Percentiles rank a stretch among this genome's conserved stretches.
Conservation (phyloP, 306 rosid species). For the Casuarina cunninghamiana region DNA sequence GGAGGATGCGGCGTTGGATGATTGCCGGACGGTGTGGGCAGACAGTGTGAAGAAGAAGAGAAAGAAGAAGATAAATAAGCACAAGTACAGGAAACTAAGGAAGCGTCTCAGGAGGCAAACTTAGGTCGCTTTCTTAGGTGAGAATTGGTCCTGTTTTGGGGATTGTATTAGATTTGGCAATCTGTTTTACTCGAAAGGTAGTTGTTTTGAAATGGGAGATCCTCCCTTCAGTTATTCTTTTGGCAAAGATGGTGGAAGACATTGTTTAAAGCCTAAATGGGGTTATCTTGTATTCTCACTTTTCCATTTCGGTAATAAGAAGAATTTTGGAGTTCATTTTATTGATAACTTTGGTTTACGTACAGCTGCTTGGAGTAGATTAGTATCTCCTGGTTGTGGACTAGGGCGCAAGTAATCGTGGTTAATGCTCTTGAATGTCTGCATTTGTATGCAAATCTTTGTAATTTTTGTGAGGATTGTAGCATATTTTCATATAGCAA, state of each 20-base stretch:
- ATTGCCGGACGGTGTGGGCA: slow-evolving; percentile 60
- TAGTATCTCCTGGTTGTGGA: not conserved
- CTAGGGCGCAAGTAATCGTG: slow-evolving; percentile 5
- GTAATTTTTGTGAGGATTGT: not conserved
- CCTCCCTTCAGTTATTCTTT: not conserved
- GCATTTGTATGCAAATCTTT: not conserved
- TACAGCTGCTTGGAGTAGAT: slow-evolving; percentile 3
- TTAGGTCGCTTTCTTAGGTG: slow-evolving; percentile 42
- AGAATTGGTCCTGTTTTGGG: slow-evolving; percentile 27
- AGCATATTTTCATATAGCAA: not conserved
- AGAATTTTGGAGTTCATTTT: slow-evolving; percentile 20
- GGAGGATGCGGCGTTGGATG: slow-evolving; percentile 37
- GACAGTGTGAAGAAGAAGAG: slow-evolving; percentile 92
- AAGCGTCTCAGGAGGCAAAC: slow-evolving; percentile 65
- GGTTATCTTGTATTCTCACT: not conserved
- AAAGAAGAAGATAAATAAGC: slow-evolving; percentile 80
- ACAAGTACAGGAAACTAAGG: slow-evolving; percentile 71
- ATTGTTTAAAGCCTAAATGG: slow-evolving; percentile 11
- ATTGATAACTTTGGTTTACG: not conserved
- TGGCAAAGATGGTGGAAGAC: not conserved
- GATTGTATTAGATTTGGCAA: slow-evolving; percentile 13
- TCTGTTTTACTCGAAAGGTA: not conserved
- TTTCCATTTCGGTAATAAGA: not conserved
- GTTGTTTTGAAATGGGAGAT: not conserved
- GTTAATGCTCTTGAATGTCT: not conserved